Evolutionary conservation across 2,329 filamentous ascomycete genomes (phyloP), one percentile per base, ranked within the genome.

Genomic region (Chaetomiaceae sp.): DNA sequence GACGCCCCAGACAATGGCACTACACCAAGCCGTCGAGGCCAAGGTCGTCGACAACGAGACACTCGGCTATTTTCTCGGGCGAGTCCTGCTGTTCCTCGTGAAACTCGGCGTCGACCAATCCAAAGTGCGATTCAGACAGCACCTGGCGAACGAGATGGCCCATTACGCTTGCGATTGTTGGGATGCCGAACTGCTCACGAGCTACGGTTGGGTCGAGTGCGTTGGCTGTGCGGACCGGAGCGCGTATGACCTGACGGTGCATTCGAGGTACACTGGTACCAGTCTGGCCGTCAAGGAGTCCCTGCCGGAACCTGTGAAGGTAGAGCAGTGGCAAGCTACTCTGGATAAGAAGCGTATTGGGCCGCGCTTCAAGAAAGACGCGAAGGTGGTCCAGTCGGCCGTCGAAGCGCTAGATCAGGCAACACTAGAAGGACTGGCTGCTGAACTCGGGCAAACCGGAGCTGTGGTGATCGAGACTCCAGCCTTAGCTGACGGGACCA

Each of bases 321-420:
- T 84, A 35, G 76, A 82, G 60, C 78, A 83, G 61, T 84, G 73
- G 72, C 72, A 79, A 54, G 70, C 79, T 26, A 75, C 81, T 22
- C 62, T 84, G 4, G 75, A 84, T 57, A 84, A 83, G 72, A 83
- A 83, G 71, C 81, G 79, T 62, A 77, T 82, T 53, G 81, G 81
- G 9, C 80, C 79, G 18, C 75, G 74, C 51, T 83, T 84, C 68
- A 83, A 81, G 69, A 38, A 42, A 81, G 80, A 84, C 48, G 75
- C 72, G 53, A 81, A 81, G 64, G 72, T 74, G 4, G 75, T 85
- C 17, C 78, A 83, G 63, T 66, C 72, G 14, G 79, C 79, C n/a
- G 69, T 84, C 20, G 74, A 81, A 33, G 70, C 70, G 11, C 67
- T 84, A 14, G 73, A 73, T 8, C 79, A 84, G 62, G 74, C 82